Percentiles rank a stretch among this genome's conserved stretches.
phyloP scores from a whole-genome alignment of 2,329 filamentous ascomycete genomes.

The Thielaviopsis musarum region DNA sequence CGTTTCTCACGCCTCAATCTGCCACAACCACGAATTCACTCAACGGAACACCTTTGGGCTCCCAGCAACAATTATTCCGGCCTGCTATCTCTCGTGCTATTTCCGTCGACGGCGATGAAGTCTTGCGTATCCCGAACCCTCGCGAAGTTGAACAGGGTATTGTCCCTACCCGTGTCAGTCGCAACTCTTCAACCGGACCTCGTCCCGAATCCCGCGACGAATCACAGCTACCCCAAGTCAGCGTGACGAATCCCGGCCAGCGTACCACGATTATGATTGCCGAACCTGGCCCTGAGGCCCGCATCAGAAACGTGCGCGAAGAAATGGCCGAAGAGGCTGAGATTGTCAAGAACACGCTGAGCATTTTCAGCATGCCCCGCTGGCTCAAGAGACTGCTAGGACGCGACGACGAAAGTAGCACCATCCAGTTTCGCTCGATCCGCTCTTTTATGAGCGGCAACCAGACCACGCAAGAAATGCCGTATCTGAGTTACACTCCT shows the following conservation, averaged over 20 bases:
- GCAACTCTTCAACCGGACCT: not conserved
- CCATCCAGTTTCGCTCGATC: conserved; percentile 5
- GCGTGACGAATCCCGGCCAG: not conserved
- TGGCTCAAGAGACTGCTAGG: conserved; percentile 8
- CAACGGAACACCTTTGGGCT: conserved; percentile 23
- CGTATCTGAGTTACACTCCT: conserved; percentile 87
- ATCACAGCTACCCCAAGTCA: not conserved
- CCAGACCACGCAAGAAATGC: conserved; percentile 34
- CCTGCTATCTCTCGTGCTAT: conserved; percentile 21
- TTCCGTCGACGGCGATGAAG: conserved; percentile 55
- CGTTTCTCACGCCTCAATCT: conserved; percentile 15
- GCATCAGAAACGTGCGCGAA: conserved; percentile 1
- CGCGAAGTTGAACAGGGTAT: conserved; percentile 76
- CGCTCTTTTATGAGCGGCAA: conserved; percentile 7
- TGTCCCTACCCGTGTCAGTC: conserved; percentile 39
- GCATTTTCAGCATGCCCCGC: conserved; percentile 8
- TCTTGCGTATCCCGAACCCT: conserved; percentile 79
- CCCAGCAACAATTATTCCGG: conserved; percentile 1
- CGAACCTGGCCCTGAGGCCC: conserved; percentile 32
- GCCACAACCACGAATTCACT: conserved; percentile 28
- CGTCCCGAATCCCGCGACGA: conserved; percentile 10
- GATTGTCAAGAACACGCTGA: conserved; percentile 17
- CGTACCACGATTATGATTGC: conserved; percentile 34
- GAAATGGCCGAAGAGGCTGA: conserved; percentile 24
- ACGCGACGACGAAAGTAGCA: conserved; percentile 4